phyloP scores from a whole-genome alignment of 2,329 filamentous ascomycete genomes.

The Exophiala alcalophila region DNA sequence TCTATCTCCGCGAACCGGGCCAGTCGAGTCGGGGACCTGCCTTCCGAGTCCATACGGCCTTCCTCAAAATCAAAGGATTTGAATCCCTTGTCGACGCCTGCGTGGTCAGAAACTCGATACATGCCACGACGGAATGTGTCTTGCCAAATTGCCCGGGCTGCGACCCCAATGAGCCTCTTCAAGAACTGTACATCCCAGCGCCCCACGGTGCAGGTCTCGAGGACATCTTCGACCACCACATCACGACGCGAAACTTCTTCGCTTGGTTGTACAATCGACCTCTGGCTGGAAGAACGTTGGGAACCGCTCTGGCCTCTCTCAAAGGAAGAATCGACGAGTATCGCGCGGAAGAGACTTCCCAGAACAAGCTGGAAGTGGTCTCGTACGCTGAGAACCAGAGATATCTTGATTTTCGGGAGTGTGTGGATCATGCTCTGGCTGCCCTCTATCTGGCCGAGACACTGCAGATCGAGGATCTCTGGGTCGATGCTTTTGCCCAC shows the following conservation, averaged over 20 bases:
- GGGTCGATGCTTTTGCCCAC: constrained; percentile 71
- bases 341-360: constrained; percentile 48
- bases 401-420: constrained; percentile 64
- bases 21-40: constrained; percentile 31
- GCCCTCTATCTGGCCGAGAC: constrained; percentile 66
- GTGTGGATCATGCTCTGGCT: constrained; percentile 66
- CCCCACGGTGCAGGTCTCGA: constrained; percentile 24
- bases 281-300: constrained; percentile 49
- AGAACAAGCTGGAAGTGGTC: constrained; percentile 62
- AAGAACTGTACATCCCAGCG: constrained; percentile 30
- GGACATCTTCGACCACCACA: constrained; percentile 28
- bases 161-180: constrained; percentile 19
- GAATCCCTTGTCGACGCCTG: constrained; percentile 26
- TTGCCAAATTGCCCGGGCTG: constrained; percentile 28
- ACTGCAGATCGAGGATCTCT: constrained; percentile 62
- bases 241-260: constrained; percentile 32
- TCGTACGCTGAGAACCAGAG: constrained; percentile 66
- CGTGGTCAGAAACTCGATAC: constrained; percentile 25
- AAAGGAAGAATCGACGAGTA: constrained; percentile 64
- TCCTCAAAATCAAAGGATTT: constrained; percentile 26
- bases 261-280: constrained; percentile 31
- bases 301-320: constrained; percentile 62
- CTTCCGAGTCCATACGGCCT: constrained; percentile 28
- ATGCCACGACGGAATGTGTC: constrained; percentile 20
- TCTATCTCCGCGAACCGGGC: constrained; percentile 30